Percentiles rank a stretch among this genome's conserved stretches.
Evolutionary conservation across 1,284 basidiomycete genomes (phyloP).

Genomic region (Pseudozyma thailandica): DNA sequence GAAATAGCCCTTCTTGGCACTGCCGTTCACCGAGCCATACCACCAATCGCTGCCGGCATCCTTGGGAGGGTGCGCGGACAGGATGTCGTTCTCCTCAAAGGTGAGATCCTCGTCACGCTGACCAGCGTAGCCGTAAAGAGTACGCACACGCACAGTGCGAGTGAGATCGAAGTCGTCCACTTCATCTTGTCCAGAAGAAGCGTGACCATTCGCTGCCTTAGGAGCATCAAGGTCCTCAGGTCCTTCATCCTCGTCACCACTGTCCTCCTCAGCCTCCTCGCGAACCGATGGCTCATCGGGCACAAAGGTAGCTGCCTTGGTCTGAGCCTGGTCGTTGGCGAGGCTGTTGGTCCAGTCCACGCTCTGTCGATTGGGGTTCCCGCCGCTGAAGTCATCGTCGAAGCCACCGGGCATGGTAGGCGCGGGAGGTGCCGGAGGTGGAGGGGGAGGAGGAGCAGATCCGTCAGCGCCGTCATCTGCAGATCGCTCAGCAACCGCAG

Average conservation of each 20-base stretch:
- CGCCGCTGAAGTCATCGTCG: conserved; percentile 61
- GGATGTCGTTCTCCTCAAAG: conserved; percentile 83
- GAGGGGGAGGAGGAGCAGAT: conserved; percentile 66
- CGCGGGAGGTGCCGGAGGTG: conserved; percentile 42
- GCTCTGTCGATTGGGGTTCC: conserved; percentile 77
- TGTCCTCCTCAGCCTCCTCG: conserved; percentile 74
- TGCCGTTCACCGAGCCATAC: conserved; percentile 81
- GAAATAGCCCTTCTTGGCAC: conserved; percentile 84
- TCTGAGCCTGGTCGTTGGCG: conserved; percentile 76
- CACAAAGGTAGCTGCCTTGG: conserved; percentile 63
- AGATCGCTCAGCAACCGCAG: conserved; percentile 34
- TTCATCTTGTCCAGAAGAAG: conserved; percentile 26
- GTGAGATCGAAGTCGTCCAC: conserved; percentile 81
- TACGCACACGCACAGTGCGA: conserved; percentile 75
- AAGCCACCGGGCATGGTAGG: conserved; percentile 48
- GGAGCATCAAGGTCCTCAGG: conserved; percentile 39
- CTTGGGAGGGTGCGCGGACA: conserved; percentile 69
- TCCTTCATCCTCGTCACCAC: conserved; percentile 58
- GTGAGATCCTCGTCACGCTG: conserved; percentile 86
- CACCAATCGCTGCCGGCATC: conserved; percentile 76
- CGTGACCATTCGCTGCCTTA: conserved; percentile 23
- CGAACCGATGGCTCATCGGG: conserved; percentile 73
- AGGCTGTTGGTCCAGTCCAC: conserved; percentile 91
- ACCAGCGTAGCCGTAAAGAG: conserved; percentile 76
- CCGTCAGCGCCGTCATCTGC: conserved; percentile 12